phyloP scores from a whole-genome alignment of 768 basidiomycete species.

The Grammothele lineata region DNA sequence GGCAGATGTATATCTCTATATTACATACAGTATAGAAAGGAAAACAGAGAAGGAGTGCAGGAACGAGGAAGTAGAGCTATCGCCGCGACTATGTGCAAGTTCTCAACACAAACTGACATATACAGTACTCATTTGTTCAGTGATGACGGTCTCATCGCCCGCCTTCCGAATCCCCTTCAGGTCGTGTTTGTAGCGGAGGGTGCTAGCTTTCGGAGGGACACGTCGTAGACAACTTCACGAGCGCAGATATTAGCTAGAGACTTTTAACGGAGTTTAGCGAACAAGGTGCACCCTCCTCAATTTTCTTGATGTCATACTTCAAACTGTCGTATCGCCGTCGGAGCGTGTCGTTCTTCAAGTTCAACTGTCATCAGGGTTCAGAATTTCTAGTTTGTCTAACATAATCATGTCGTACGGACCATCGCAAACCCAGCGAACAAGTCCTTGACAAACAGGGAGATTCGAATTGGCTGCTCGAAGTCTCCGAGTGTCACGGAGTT shows the following conservation, averaged over 20 bases:
- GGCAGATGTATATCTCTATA: too few species aligned
- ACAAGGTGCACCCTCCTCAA: conserved; percentile 66
- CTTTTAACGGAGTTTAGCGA: background rate
- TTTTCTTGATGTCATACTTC: conserved; percentile 85
- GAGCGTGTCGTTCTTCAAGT: conserved; percentile 75
- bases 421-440: conserved; percentile 81
- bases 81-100: too few species aligned
- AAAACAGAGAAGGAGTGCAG: too few species aligned
- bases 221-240: conserved; percentile 73
- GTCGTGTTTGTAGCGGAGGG: conserved; percentile 14
- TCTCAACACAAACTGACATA: too few species aligned
- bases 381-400: too few species aligned
- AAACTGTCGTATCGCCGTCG: conserved; percentile 76
- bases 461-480: conserved; percentile 73
- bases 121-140: too few species aligned
- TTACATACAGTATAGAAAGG: too few species aligned
- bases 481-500: conserved; percentile 82
- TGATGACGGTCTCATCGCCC: too few species aligned
- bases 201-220: conserved; percentile 68
- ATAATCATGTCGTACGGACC: conserved; percentile 45
- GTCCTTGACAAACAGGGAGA: conserved; percentile 77
- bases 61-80: too few species aligned
- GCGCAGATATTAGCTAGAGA: background rate
- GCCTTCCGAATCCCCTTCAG: conserved; percentile 2
- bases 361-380: too few species aligned